Percentiles rank a stretch among this genome's conserved stretches.
These are phyloP conservation scores for Artemisia argyi DNA, from an alignment of 129 eudicot species.

Conservation along the genomic window DNA sequence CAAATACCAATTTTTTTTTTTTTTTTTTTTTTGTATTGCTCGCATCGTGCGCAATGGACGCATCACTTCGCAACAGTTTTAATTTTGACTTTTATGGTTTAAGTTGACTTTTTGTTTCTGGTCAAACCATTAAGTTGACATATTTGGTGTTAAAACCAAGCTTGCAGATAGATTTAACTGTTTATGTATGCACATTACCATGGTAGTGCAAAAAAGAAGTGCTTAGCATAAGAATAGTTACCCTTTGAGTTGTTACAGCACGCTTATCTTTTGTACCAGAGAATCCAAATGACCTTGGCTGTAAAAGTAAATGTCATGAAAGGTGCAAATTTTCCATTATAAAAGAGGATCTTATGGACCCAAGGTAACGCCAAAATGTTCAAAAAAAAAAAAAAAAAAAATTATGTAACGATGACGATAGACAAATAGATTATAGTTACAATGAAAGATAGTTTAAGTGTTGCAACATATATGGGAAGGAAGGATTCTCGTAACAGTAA, in stretches of 20 bases:
- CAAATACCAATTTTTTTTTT: too few relatives aligned
- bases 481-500: conserved; percentile 13
- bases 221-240: conserved; percentile 29
- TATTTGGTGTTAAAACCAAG: too few relatives aligned
- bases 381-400: too few relatives aligned
- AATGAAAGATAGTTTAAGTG: background rate
- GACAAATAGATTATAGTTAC: background rate
- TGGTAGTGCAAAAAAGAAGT: background rate
- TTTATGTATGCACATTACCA: background rate
- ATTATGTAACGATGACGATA: background rate
- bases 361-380: background rate
- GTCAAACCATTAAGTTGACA: too few relatives aligned
- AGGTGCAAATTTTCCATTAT: background rate
- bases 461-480: conserved; percentile 5
- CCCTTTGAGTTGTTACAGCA: conserved; percentile 93
- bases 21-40: too few relatives aligned
- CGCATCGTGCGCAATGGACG: too few relatives aligned
- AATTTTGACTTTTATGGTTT: too few relatives aligned
- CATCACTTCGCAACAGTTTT: too few relatives aligned
- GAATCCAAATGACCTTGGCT: conserved; percentile 97
- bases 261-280: conserved; percentile 99
- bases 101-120: too few relatives aligned
- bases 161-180: background rate
- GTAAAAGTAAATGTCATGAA: conserved; percentile 36
- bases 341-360: background rate